Evolutionary conservation across 2,329 filamentous ascomycete species (phyloP).

Genomic region (Cryphonectria naterciae): DNA sequence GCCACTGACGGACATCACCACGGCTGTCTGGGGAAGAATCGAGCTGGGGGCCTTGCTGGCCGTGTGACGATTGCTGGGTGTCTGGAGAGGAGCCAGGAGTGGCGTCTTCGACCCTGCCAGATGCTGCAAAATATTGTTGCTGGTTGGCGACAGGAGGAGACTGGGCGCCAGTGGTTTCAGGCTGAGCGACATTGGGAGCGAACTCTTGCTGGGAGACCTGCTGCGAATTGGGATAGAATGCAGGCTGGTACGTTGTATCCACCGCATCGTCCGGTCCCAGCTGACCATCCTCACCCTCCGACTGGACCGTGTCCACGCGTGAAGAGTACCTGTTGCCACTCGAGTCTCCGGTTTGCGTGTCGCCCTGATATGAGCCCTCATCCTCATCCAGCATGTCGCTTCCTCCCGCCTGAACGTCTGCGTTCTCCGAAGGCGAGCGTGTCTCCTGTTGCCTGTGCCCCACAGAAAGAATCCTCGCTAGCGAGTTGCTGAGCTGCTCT

Average conservation of each 20-base stretch:
- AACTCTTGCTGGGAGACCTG: neutral
- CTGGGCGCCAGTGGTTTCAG: neutral
- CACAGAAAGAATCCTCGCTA: no score
- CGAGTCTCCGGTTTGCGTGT: no score
- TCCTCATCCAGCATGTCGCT: neutral
- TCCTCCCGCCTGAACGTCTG: neutral
- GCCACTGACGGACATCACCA: neutral
- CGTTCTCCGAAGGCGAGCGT: neutral
- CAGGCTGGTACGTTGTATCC: neutral
- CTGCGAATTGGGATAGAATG: neutral
- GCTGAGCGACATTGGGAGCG: neutral
- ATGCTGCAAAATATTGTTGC: neutral
- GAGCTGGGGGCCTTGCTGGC: neutral
- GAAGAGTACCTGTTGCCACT: neutral
- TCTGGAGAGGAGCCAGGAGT: neutral
- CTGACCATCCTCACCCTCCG: neutral
- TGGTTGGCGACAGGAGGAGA: neutral
- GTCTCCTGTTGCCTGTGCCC: no score
- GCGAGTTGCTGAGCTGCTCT: no score
- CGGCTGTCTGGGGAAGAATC: neutral
- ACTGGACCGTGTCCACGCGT: neutral
- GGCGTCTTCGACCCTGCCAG: neutral
- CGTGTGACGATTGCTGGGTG: neutral
- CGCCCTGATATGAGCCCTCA: neutral
- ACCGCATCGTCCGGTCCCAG: no score